phyloP scores from a whole-genome alignment of 2,329 filamentous ascomycete species.

The Harringtonia lauricola region DNA sequence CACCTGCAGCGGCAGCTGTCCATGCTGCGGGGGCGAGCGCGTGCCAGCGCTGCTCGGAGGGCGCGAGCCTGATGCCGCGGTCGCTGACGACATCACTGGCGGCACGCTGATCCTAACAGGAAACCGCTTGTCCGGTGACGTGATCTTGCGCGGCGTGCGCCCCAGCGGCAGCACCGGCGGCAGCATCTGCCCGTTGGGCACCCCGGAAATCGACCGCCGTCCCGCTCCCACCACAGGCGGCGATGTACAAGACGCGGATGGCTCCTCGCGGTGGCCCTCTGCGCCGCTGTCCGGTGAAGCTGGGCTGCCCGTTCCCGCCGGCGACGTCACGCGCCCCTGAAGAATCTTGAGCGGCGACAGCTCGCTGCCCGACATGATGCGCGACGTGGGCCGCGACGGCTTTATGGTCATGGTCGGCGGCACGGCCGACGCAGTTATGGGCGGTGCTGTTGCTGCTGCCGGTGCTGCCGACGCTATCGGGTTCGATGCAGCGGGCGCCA shows the following conservation, averaged over 20 bases:
- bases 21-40: not conserved
- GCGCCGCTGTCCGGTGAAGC: conserved; percentile 10
- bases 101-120: conserved; percentile 42
- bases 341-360: conserved; percentile 49
- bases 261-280: conserved; percentile 10
- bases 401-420: conserved; percentile 9
- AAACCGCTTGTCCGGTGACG: conserved; percentile 44
- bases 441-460: conserved; percentile 2
- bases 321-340: conserved; percentile 12
- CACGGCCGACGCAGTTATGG: conserved; percentile 36
- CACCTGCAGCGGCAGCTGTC: conserved; percentile 5
- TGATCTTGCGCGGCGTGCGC: conserved; percentile 35
- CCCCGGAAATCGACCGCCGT: conserved; percentile 2
- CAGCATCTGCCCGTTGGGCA: conserved; percentile 15
- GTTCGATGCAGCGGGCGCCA: conserved; percentile 16
- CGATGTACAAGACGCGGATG: conserved; percentile 10
- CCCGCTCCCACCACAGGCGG: not conserved
- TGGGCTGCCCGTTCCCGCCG: conserved; percentile 13
- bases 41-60: conserved; percentile 3
- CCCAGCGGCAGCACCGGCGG: conserved; percentile 18
- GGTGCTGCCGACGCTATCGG: conserved; percentile 1
- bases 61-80: conserved; percentile 3
- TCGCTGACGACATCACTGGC: not conserved
- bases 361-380: conserved; percentile 45
- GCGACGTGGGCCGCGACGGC: conserved; percentile 31